These are phyloP conservation scores for Verbascum thapsus DNA, from an alignment of 257 asterid species.

Conservation along the genomic window DNA sequence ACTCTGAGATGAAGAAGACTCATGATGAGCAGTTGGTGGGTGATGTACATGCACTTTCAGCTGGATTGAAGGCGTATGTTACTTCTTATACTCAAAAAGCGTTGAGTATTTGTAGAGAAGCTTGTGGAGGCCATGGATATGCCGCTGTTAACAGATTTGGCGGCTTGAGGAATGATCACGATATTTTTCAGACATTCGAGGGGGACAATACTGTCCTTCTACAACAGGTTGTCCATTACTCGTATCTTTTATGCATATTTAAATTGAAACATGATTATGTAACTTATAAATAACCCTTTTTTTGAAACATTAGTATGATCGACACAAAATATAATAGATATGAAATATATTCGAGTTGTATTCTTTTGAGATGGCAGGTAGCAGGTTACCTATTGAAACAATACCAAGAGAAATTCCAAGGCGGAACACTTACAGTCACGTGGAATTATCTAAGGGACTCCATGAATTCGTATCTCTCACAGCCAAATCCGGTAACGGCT, in stretches of 20 bases:
- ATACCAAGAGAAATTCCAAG: slow-evolving; percentile 78
- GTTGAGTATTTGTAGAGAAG: slow-evolving; percentile 85
- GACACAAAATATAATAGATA: too few species aligned
- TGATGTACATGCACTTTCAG: slow-evolving; percentile 92
- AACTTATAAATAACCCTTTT: too few species aligned
- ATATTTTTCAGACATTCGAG: slow-evolving; percentile 97
- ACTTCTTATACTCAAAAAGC: slow-evolving; percentile 87
- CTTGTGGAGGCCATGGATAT: slow-evolving; percentile 99
- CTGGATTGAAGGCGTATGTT: slow-evolving; percentile 93
- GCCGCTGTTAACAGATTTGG: slow-evolving; percentile 97
- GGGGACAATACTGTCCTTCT: slow-evolving; percentile 98
- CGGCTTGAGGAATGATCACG: slow-evolving; percentile 94
- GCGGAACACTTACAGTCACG: slow-evolving; percentile 81
- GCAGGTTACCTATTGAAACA: slow-evolving; percentile 90
- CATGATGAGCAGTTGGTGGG: slow-evolving; percentile 76
- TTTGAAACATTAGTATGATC: too few species aligned
- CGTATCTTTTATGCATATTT: slow-evolving; percentile 17
- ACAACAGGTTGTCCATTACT: slow-evolving; percentile 67
- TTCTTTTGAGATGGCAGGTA: slow-evolving; percentile 55
- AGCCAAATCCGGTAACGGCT: slow-evolving; percentile 96
- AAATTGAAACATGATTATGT: too few species aligned
- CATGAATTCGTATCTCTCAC: slow-evolving; percentile 85
- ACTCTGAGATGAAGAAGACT: slow-evolving; percentile 80
- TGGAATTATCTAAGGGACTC: slow-evolving; percentile 95
- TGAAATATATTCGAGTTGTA: too few species aligned